A percentile compares a stretch with the other conserved stretches of the same genome.
phyloP scores from a whole-genome alignment of 352 stramenopile species.

The Pythium phragmitis region DNA sequence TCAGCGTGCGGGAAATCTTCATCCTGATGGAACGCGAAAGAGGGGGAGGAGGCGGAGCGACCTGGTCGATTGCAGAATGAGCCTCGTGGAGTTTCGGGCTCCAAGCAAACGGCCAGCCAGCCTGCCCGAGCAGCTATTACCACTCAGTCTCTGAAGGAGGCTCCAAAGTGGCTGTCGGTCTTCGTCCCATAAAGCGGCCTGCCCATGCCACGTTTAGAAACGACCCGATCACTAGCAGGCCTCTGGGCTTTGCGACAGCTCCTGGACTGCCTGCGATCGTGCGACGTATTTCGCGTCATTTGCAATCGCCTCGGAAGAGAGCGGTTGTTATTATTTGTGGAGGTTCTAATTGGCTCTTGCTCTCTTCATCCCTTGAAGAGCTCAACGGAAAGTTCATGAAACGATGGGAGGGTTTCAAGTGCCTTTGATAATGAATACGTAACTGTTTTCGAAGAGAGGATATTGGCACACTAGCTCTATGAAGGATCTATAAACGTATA shows the following conservation, averaged over 20 bases:
- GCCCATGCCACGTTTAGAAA: conserved; percentile 1
- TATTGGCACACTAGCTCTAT: neutral
- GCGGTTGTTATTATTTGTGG: neutral
- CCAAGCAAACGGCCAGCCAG: neutral
- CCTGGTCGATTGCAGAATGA: conserved; percentile 18
- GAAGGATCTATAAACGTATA: neutral
- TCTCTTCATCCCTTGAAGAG: neutral
- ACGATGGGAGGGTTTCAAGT: neutral
- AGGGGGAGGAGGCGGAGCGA: neutral
- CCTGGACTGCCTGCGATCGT: neutral
- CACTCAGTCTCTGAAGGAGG: neutral
- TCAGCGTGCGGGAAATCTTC: conserved; percentile 17
- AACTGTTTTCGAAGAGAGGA: neutral
- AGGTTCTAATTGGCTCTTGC: neutral
- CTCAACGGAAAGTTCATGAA: conserved; percentile 3
- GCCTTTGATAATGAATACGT: neutral
- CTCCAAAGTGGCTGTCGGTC: too few relatives aligned
- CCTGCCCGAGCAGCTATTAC: neutral
- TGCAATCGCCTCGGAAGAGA: neutral
- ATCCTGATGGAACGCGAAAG: neutral
- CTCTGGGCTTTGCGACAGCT: neutral
- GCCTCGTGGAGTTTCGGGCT: neutral
- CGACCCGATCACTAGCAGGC: neutral
- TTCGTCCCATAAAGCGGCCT: neutral
- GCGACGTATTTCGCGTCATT: neutral